Conservation (phyloP, 371 early-diverging fungal species). For the Mucor lusitanicus region DNA sequence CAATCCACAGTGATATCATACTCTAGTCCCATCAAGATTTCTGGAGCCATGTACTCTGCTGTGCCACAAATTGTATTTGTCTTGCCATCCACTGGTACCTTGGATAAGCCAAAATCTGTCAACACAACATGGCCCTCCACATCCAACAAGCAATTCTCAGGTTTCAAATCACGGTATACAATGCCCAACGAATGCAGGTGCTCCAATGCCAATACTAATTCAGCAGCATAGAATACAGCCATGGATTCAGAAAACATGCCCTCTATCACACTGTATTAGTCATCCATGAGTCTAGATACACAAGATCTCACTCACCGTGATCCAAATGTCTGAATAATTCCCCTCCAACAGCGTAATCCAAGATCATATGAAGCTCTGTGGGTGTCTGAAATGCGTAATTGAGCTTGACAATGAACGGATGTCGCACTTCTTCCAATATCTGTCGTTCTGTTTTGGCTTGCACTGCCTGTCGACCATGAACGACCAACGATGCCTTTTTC, state of each 20-base stretch:
- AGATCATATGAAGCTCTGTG: conserved; percentile 85
- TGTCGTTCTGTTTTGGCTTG: conserved; percentile 77
- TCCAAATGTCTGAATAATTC: conserved; percentile 96
- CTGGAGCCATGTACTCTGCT: conserved; percentile 89
- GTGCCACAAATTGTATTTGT: conserved; percentile 90
- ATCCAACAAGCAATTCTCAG: conserved; percentile 89
- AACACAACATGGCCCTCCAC: conserved; percentile 81
- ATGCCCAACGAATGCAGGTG: conserved; percentile 88
- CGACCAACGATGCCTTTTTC: conserved; percentile 80
- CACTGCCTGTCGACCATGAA: conserved; percentile 71
- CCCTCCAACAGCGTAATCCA: conserved; percentile 99
- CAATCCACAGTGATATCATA: conserved; percentile 91
- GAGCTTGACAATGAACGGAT: conserved; percentile 96
- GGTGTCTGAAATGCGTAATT: conserved; percentile 94
- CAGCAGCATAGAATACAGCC: conserved; percentile 85
- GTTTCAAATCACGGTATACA: conserved; percentile 89
- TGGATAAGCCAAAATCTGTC: conserved; percentile 94
- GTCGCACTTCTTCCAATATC: conserved; percentile 77
- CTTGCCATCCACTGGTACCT: conserved; percentile 66
- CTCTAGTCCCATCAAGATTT: conserved; percentile 79
- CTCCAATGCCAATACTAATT: conserved; percentile 85
- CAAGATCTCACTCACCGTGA: conserved; percentile 36
- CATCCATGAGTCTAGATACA: background rate
- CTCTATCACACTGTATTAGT: conserved; percentile 44
- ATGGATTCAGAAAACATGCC: conserved; percentile 80